phyloP scores from a whole-genome alignment of 441 rosid genomes.

The Arabidopsis lyrata region DNA sequence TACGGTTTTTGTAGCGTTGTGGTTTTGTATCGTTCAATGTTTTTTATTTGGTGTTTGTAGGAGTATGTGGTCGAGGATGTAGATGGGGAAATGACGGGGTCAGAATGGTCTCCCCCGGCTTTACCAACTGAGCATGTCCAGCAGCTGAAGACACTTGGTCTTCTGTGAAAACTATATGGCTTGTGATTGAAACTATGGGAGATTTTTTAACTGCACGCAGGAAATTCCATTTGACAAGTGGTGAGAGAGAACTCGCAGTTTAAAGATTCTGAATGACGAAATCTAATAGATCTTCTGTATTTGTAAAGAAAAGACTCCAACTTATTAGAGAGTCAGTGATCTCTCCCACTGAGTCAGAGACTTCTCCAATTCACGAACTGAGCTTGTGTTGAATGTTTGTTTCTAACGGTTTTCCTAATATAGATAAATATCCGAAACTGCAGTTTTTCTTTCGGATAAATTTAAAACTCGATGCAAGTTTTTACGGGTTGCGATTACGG shows the following conservation, averaged over 20 bases:
- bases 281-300: slow-evolving; percentile 20
- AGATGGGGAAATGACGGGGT: slow-evolving; percentile 84
- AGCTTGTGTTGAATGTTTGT: slow-evolving; percentile 33
- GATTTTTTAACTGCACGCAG: slow-evolving; percentile 27
- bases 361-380: slow-evolving; percentile 1
- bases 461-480: too few species aligned
- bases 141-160: slow-evolving; percentile 94
- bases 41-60: slow-evolving; percentile 42
- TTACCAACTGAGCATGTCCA: slow-evolving; percentile 90
- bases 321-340: slow-evolving; percentile 34
- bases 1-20: background rate
- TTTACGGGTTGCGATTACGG: too few species aligned
- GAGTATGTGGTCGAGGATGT: slow-evolving; percentile 99
- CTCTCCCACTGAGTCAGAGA: slow-evolving; percentile 22
- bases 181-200: slow-evolving; percentile 23
- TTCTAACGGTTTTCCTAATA: slow-evolving; percentile 3
- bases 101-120: slow-evolving; percentile 93
- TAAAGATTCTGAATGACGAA: slow-evolving; percentile 26
- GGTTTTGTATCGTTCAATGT: background rate
- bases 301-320: slow-evolving; percentile 37
- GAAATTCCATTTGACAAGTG: slow-evolving; percentile 7
- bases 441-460: background rate
- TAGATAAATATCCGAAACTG: slow-evolving; percentile 31
- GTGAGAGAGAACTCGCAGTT: slow-evolving; percentile 12
- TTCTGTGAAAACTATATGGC: slow-evolving; percentile 56